A percentile compares a stretch with the other conserved stretches of the same genome.
phyloP scores from a whole-genome alignment of 352 stramenopile species.

The Thraustotheca clavata region DNA sequence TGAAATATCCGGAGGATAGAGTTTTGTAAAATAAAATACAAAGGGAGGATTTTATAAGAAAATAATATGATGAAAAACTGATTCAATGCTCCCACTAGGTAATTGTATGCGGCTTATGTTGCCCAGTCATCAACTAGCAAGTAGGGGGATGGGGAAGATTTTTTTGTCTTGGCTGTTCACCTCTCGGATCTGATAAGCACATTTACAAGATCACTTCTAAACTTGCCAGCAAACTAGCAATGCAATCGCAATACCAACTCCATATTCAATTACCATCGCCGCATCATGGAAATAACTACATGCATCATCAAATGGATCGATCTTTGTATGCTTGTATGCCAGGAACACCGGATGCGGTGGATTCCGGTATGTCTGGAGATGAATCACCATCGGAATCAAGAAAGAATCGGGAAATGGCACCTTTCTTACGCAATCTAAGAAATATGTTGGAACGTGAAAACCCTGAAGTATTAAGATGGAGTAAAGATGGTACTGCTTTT shows the following conservation, averaged over 20 bases:
- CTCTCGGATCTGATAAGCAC: too few relatives aligned
- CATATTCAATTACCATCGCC: conserved; percentile 18
- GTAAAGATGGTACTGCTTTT: conserved; percentile 42
- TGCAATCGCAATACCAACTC: conserved; percentile 4
- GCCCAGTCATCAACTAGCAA: too few relatives aligned
- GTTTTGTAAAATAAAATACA: too few relatives aligned
- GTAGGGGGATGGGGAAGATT: too few relatives aligned
- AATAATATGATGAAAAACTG: too few relatives aligned
- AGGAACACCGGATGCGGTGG: conserved; percentile 10
- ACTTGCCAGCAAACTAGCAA: too few relatives aligned
- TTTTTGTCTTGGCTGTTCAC: too few relatives aligned
- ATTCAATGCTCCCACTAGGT: too few relatives aligned
- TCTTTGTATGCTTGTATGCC: neutral
- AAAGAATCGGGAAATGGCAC: conserved; percentile 41
- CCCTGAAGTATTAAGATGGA: conserved; percentile 45
- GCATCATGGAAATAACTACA: conserved; percentile 6
- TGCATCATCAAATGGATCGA: neutral
- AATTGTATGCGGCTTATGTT: too few relatives aligned
- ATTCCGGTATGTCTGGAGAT: conserved; percentile 11
- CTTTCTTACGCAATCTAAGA: conserved; percentile 49
- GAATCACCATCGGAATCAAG: conserved; percentile 18
- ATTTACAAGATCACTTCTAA: too few relatives aligned
- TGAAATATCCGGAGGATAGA: too few relatives aligned
- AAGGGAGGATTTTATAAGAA: too few relatives aligned
- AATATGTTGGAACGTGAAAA: conserved; percentile 51